Base-by-base conservation (phyloP, 1,139 yeast genomes). In the Arxiozyma heterogenica region DNA sequence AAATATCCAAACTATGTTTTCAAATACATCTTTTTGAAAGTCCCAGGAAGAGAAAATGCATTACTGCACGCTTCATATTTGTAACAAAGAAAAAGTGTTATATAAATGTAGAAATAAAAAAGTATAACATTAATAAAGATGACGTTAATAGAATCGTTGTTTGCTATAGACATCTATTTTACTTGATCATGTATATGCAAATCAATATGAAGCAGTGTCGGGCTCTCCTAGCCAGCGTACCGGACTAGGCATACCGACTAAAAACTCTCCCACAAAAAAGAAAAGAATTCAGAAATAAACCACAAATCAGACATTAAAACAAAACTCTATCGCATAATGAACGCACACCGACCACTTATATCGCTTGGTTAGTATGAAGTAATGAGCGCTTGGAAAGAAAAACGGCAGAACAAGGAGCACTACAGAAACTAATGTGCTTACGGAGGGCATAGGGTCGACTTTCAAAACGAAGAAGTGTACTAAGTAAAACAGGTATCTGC, bases 1-100 rank as follows among this genome's bases (percentile, higher is more conserved):
- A 23, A 34, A 34, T 34, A 34, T 34, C 7, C 7, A 30, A 30
- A 30, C 48, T 39, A 45, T 39, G 25, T 44, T 27, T 22, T 23
- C 45, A 21, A 15, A 44, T 39, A 30, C 20, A 27, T 42, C 44
- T 34, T 49, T 42, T 49, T 23, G 46, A 49, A 47, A 50, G 53
- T 52, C 59, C 49, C 47, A 30, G 55, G 59, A 54, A 57, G 59
- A 57, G 59, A 50, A 57, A 57, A 57, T 57, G 59, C 57, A 57
- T 55, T 55, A 49, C 46, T 53, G 59, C 59, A 57, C 59, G 54
- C 51, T 43, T 41, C 52, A 50, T 30, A 42, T 42, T 43, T 43
- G 9, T 44, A 12, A 44, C 25, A 34, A 15, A 18, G 2, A 11
- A 27, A 27, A 11, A 11, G 30, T 27, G 30, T 27, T 27, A 27